Evolutionary conservation across 805 yeast species (phyloP).

Genomic region (Candida oleophila): DNA sequence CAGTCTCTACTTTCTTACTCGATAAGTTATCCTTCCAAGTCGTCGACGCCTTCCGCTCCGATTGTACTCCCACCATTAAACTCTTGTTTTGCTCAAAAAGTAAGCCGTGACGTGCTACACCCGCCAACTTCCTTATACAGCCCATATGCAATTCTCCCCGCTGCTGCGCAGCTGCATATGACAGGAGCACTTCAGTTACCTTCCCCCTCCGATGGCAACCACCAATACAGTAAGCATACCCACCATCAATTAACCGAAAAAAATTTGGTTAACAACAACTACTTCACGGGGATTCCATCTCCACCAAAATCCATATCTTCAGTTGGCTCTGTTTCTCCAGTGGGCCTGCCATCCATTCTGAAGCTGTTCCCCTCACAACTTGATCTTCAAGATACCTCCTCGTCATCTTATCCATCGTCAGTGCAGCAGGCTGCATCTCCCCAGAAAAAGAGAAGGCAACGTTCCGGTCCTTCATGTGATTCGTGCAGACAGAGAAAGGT

Average conservation of each 20-base stretch:
- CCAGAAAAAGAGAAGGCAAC: conserved; percentile 48
- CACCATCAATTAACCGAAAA: conserved; percentile 2
- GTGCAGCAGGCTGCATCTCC: conserved; percentile 1
- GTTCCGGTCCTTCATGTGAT: conserved; percentile 77
- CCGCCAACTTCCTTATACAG: not conserved
- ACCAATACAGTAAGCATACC: not conserved
- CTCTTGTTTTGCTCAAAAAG: conserved; percentile 1
- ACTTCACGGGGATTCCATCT: conserved; percentile 4
- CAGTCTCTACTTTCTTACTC: conserved; percentile 5
- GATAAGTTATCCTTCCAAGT: conserved; percentile 3
- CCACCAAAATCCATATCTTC: conserved; percentile 4
- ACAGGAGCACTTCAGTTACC: not conserved
- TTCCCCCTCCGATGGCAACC: not conserved
- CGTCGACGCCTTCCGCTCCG: conserved; percentile 1
- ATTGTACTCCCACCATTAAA: conserved; percentile 2
- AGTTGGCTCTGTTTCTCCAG: conserved; percentile 6
- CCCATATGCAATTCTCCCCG: not conserved
- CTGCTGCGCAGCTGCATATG: not conserved
- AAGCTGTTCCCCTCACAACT: conserved; percentile 1
- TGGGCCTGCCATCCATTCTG: conserved; percentile 5
- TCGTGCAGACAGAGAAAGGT: conserved; percentile 67
- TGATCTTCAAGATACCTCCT: not conserved
- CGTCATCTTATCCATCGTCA: not conserved
- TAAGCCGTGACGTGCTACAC: conserved; percentile 1
- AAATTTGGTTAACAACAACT: conserved; percentile 2